Evolutionary conservation across 306 rosid genomes (phyloP), one percentile per base, ranked within the genome.

Genomic region (Luffa aegyptiaca): DNA sequence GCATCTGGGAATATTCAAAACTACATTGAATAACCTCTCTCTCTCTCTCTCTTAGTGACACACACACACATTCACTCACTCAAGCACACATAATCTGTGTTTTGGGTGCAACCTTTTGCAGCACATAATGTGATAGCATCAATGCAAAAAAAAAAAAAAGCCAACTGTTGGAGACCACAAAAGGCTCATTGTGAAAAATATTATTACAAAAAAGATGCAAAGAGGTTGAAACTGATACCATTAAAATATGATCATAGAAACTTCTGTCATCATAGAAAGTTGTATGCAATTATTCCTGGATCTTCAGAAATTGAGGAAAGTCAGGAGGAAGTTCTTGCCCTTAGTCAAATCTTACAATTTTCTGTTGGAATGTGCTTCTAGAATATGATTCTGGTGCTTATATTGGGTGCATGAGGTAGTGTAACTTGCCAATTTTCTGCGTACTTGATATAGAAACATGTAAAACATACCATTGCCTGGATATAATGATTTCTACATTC

Each of bases 1-100:
- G 98, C 86, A 74, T 80, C 59, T 73, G 31, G 74, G 33, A 44
- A 41, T 26, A 81, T 49, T 61, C 44, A 80, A 65, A 77, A 73
- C 53, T 66, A 39, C 44, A 70, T 55, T 42, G 68, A 75, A 79
- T 78, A 85, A 45, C 26, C 59, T 77, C 57, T 64, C 46, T 37
- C 63, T 75, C 70, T 79, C 78, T 64, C 49, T 78, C 48, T 56
- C 46, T 44, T 17, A 49, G 42, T 39, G 10, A 44, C 75, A 44
- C 55, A 39, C 16, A 18, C 74, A 68, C 58, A 1, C 20, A 31
- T 5, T n/a, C 56, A 12, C 76, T 10, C 36, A 21, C 76, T 41
- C 56, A 46, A 20, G 26, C 18, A 26, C 41, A 17, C 77, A 72
- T 45, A 70, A 70, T 42, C 0, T 11, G 42, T 64, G 21, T 64